Conservation (phyloP, 164 flowering plant species). For the Protea cynaroides region DNA sequence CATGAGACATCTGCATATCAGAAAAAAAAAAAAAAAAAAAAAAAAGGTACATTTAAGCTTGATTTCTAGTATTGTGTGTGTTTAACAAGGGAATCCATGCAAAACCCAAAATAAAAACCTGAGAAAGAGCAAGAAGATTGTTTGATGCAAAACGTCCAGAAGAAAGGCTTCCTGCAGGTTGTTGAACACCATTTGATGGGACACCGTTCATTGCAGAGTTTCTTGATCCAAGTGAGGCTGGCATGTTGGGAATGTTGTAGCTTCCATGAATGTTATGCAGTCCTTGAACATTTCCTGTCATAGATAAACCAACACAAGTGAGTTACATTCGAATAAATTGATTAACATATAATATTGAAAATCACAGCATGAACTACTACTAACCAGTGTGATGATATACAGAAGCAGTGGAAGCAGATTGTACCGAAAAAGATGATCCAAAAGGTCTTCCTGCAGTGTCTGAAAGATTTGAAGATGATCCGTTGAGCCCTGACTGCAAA, state of each 20-base stretch:
- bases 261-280: conserved; percentile 27
- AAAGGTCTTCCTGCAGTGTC: conserved; percentile 29
- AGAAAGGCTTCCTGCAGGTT: conserved; percentile 26
- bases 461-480: conserved; percentile 32
- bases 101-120: conserved; percentile 17
- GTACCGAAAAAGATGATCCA: conserved; percentile 30
- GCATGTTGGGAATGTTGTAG: conserved; percentile 29
- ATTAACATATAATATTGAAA: not conserved
- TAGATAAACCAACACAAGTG: not conserved
- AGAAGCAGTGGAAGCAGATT: conserved; percentile 32
- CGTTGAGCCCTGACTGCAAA: conserved; percentile 36
- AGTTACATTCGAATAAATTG: not conserved
- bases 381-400: conserved; percentile 34
- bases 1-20: conserved; percentile 31
- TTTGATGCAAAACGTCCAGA: conserved; percentile 29
- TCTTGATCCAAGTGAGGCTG: conserved; percentile 30
- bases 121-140: conserved; percentile 31
- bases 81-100: not conserved
- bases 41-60: not conserved
- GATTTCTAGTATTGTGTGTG: not conserved
- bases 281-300: conserved; percentile 24
- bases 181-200: conserved; percentile 30
- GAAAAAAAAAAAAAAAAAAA: conserved; percentile 6
- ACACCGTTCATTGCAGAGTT: conserved; percentile 23
- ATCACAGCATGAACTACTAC: too few relatives aligned